Base-by-base conservation (phyloP, 2,329 filamentous ascomycete genomes). In the Fusarium xylarioides region DNA sequence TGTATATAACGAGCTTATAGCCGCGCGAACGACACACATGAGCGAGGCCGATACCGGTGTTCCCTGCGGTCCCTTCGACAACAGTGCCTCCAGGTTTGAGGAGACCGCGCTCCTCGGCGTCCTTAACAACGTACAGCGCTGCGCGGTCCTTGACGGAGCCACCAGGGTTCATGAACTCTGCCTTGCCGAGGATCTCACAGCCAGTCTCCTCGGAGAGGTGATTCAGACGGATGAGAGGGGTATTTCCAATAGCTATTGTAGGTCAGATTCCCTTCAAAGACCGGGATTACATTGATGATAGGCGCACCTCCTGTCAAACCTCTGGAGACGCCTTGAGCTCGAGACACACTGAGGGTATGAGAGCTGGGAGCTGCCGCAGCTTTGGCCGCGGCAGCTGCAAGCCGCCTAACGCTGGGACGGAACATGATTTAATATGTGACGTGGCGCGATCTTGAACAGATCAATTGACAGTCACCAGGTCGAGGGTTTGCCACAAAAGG, bases 111-210 rank as follows among this genome's bases (percentile, higher is more conserved):
- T 96, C 93, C 84, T 99, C 96, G 69, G 96, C 96, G 85, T 98
- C 93, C 79, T 94, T 91, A 76, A 99, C 94, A 10, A 98, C 93
- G 85, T 94, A 99, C 54, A 98, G 90, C 8, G 96, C 96, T 5
- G 96, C 96, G 72, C 96, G 93, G 85, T 99, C 96, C 85, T 99
- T 99, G 81, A 99, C 92, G 61, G 92, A 95, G 67, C 96, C 96
- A 76, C 96, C 96, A 4, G 96, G 96, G 86, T 99, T 99, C 87
- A 97, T 96, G 85, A 99, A 99, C 82, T 99, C 96, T 78, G 96
- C 95, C 83, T 99, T 99, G 79, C 95, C 96, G 44, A 98, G 91
- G 66, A 99, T 87, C 77, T 97, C 93, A 88, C 96, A 98, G 74
- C 95, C 95, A 1, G 96, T 98, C 80, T 97, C 89, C 68, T 94